These are phyloP conservation scores for Kwoniella mangroviensis DNA, from an alignment of 768 basidiomycete genomes.

Conservation along the genomic window DNA sequence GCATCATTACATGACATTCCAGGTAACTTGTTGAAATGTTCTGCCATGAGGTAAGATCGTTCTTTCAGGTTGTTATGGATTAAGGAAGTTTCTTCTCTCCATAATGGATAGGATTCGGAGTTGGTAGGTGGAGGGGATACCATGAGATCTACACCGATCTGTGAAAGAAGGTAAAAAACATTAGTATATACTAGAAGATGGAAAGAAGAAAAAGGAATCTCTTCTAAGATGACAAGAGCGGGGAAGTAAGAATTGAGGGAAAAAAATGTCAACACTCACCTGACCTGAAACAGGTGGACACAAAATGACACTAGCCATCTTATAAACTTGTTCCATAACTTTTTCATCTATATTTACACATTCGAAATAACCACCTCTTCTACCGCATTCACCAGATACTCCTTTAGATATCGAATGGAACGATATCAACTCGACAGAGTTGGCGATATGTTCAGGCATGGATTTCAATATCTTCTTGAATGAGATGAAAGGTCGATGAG, in stretches of 20 bases:
- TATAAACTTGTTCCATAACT: conserved; percentile 85
- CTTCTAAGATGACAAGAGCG: no score
- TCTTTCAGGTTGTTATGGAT: conserved; percentile 68
- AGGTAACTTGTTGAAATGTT: conserved; percentile 76
- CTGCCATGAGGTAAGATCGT: conserved; percentile 64
- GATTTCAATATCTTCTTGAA: conserved; percentile 86
- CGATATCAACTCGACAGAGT: conserved; percentile 75
- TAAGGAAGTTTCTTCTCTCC: conserved; percentile 78
- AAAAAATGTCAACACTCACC: conserved; percentile 32
- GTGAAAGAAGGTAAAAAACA: conserved; percentile 44
- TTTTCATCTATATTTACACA: conserved; percentile 78
- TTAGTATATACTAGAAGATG: not conserved
- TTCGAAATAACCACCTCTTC: conserved; percentile 97
- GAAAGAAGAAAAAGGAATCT: no score
- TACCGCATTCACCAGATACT: conserved; percentile 91
- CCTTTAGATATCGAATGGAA: conserved; percentile 99
- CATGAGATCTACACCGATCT: conserved; percentile 92
- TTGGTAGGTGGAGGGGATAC: conserved; percentile 85
- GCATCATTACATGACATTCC: conserved; percentile 74
- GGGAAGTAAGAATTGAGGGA: no score
- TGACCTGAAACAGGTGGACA: conserved; percentile 84
- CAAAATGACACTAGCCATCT: conserved; percentile 88
- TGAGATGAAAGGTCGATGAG: conserved; percentile 76
- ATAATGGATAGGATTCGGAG: conserved; percentile 74
- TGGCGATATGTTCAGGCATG: conserved; percentile 64